Evolutionary conservation across 257 asterid species (phyloP), one percentile per base, ranked within the genome.

Genomic region (Petunia axillaris): DNA sequence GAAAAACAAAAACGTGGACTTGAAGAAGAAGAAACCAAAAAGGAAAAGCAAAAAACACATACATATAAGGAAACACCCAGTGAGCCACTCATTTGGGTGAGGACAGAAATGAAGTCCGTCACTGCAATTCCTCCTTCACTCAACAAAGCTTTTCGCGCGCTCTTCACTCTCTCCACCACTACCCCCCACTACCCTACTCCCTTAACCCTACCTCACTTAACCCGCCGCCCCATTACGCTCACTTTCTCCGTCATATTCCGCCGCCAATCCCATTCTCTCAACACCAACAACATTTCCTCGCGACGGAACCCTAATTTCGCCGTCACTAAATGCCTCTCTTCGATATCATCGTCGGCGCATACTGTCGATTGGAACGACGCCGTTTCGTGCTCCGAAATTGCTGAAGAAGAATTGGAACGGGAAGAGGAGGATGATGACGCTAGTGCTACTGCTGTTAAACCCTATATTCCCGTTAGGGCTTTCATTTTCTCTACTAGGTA

Each of bases 401-500:
- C 36, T 10, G 84, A 77, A 64, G 85, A 59, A 59, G 59, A 4
- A 68, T 68, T 64, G 53, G 89, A 70, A 82, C 86, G 62, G 73
- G 93, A 88, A 36, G 94, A 85, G n/a, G 91, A 64, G 11, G 84
- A 82, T 15, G 60, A 44, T 58, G 57, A 43, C 50, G 88, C 84
- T 70, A 85, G 81, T 79, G 82, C 87, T 57, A 82, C 84, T 64
- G 85, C 83, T 70, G 66, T 90, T 35, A 81, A 79, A 25, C 79
- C 86, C 80, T 80, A 85, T 79, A 87, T 95, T 76, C 89, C 99
- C 11, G 99, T 95, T 81, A 91, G 96, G 86, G 99, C 99, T 67
- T 95, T 85, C 83, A 90, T 95, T 90, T 88, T 92, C 93, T 92
- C 98, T 79, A 95, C 97, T 58, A 93, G 99, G 99, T 95, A 84